Evolutionary conservation across 2,329 filamentous ascomycete genomes (phyloP).

Genomic region (Hymenoscyphus infarciens): DNA sequence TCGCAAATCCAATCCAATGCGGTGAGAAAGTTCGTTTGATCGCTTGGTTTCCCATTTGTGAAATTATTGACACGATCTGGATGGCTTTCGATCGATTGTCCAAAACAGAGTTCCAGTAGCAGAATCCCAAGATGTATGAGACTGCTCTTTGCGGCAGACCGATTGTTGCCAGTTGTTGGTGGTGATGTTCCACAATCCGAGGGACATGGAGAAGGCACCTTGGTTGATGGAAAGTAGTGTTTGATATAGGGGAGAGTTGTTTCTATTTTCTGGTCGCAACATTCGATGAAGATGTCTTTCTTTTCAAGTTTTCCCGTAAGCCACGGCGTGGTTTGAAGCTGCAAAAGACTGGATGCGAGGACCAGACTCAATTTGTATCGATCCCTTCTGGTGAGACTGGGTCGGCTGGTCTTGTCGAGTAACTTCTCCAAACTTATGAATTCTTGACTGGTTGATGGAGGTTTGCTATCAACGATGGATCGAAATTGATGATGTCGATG

Average conservation of each 20-base stretch:
- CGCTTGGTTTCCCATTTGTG: constrained; percentile 18
- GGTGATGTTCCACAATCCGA: not conserved
- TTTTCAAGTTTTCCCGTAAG: constrained; percentile 24
- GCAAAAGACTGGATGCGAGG: constrained; percentile 26
- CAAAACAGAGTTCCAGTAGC: constrained; percentile 30
- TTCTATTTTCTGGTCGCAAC: constrained; percentile 14
- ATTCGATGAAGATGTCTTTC: constrained; percentile 26
- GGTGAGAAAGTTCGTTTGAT: constrained; percentile 23
- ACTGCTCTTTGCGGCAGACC: constrained; percentile 12
- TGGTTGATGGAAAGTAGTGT: constrained; percentile 14
- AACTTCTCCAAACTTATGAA: constrained; percentile 23
- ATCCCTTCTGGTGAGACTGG: constrained; percentile 19
- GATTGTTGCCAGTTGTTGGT: not conserved
- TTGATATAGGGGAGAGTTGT: constrained; percentile 23
- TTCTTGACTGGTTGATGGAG: not conserved
- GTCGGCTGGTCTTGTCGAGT: constrained; percentile 5
- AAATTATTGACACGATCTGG: constrained; percentile 3
- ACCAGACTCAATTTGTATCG: constrained; percentile 25
- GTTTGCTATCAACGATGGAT: constrained; percentile 2
- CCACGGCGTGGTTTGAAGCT: constrained; percentile 30
- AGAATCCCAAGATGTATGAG: constrained; percentile 26
- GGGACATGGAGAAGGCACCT: not conserved
- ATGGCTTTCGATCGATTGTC: constrained; percentile 26
- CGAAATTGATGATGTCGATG: constrained; percentile 15
- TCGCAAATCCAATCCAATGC: constrained; percentile 23